Evolutionary conservation across 1,284 basidiomycete species (phyloP).

Genomic region (Ganoderma resinaceum): DNA sequence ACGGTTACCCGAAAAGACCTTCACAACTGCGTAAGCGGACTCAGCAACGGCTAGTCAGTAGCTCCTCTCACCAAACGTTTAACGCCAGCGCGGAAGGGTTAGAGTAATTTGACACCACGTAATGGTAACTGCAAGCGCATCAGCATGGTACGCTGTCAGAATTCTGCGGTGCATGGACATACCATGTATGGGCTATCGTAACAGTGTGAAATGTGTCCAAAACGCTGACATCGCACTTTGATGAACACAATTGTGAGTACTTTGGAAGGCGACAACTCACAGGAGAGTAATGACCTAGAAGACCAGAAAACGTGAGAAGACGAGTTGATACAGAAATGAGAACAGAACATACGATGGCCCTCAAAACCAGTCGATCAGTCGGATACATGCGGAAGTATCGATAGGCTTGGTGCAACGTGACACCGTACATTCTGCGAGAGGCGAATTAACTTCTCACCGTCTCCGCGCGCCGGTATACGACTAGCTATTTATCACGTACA

Average conservation of each 20-base stretch:
- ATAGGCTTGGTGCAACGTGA: not conserved
- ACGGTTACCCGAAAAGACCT: not conserved
- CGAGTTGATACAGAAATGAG: not conserved
- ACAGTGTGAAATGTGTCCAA: not conserved
- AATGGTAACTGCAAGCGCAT: not conserved
- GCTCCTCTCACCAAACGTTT: not conserved
- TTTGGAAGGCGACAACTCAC: not conserved
- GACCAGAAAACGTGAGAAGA: not conserved
- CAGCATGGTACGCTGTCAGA: not conserved
- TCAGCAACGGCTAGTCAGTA: not conserved
- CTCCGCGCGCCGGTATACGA: not conserved
- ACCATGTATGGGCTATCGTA: not conserved
- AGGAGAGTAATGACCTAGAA: not conserved
- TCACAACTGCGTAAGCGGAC: not conserved
- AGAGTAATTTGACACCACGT: constrained; percentile 2
- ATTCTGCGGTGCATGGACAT: not conserved
- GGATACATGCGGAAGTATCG: constrained; percentile 1
- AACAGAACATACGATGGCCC: not conserved
- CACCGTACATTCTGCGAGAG: not conserved
- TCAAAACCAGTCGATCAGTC: not conserved
- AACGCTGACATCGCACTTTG: not conserved
- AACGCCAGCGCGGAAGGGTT: not conserved
- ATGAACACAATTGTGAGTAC: not conserved
- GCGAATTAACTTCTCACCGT: not conserved
- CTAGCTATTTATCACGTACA: not conserved